Percentiles rank a stretch among this genome's conserved stretches.
phyloP scores from a whole-genome alignment of 495 filamentous ascomycete species.

The Tricharina praecox region DNA sequence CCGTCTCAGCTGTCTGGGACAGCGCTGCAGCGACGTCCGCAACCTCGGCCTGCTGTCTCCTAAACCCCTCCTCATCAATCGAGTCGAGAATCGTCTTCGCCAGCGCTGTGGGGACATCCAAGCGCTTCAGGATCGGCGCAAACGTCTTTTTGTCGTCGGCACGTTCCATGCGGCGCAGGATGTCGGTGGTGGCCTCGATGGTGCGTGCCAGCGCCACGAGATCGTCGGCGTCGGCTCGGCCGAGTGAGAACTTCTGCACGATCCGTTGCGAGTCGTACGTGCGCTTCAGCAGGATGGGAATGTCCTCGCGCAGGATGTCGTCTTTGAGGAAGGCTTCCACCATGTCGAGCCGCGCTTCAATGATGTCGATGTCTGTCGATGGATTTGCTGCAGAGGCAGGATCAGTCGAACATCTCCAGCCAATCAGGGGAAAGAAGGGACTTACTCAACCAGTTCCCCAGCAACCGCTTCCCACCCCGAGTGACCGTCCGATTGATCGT shows the following conservation, averaged over 20 bases:
- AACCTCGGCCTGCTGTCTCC: conserved; percentile 58
- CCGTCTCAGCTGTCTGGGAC: conserved; percentile 44
- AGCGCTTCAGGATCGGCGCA: conserved; percentile 11
- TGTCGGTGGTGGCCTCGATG: conserved; percentile 57
- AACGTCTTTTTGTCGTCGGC: conserved; percentile 1
- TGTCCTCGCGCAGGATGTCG: conserved; percentile 45
- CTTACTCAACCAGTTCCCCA: conserved; percentile 67
- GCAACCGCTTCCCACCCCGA: conserved; percentile 68
- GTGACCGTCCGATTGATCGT: conserved; percentile 77
- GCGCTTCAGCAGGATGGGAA: conserved; percentile 49
- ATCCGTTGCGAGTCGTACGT: conserved; percentile 78
- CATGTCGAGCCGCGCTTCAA: conserved; percentile 66
- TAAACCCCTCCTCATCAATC: conserved; percentile 86
- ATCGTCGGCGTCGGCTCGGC: conserved; percentile 87
- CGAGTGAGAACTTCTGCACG: conserved; percentile 81
- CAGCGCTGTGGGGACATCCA: conserved; percentile 51
- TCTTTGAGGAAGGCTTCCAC: conserved; percentile 55
- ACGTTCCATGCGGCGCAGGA: conserved; percentile 38
- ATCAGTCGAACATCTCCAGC: conserved; percentile 4
- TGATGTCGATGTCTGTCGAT: conserved; percentile 54
- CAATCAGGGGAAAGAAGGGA: neutral
- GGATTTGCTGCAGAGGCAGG: conserved; percentile 5
- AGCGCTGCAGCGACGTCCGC: conserved; percentile 52
- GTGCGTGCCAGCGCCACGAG: conserved; percentile 66
- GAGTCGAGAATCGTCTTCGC: conserved; percentile 53